These are phyloP conservation scores for Hanseniaspora meyeri DNA, from an alignment of 805 yeast genomes.

Conservation along the genomic window DNA sequence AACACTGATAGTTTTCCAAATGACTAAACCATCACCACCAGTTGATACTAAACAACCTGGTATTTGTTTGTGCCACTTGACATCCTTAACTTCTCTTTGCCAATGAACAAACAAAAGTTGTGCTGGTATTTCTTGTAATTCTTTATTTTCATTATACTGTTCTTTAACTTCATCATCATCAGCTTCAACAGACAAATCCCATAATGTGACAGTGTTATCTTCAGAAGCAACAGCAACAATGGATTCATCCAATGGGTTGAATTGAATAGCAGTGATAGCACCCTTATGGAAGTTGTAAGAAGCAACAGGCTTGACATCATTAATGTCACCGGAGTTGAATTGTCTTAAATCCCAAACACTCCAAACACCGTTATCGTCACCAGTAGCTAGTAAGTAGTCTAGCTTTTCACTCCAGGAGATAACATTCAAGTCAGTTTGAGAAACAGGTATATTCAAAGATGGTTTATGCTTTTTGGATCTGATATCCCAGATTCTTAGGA, in stretches of 20 bases:
- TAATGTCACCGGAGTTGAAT: slow-evolving; percentile 42
- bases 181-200: slow-evolving; percentile 98
- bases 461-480: slow-evolving; percentile 86
- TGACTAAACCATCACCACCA: slow-evolving; percentile 85
- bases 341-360: slow-evolving; percentile 95
- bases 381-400: slow-evolving; percentile 78
- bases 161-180: slow-evolving; percentile 92
- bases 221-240: slow-evolving; percentile 91
- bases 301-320: slow-evolving; percentile 65
- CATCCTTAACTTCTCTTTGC: slow-evolving; percentile 96
- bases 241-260: slow-evolving; percentile 91
- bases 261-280: slow-evolving; percentile 83
- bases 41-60: slow-evolving; percentile 93
- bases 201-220: slow-evolving; percentile 89
- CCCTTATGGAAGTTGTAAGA: slow-evolving; percentile 89
- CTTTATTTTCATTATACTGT: slow-evolving; percentile 66
- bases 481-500: slow-evolving; percentile 90
- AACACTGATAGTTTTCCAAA: slow-evolving; percentile 95
- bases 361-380: slow-evolving; percentile 96
- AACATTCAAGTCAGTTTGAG: slow-evolving; percentile 78
- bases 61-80: slow-evolving; percentile 93
- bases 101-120: slow-evolving; percentile 93
- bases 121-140: slow-evolving; percentile 82
- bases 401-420: slow-evolving; percentile 89
- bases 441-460: slow-evolving; percentile 71